Base-by-base conservation (phyloP, 2,329 filamentous ascomycete genomes). In the Aureobasidium mangrovei region DNA sequence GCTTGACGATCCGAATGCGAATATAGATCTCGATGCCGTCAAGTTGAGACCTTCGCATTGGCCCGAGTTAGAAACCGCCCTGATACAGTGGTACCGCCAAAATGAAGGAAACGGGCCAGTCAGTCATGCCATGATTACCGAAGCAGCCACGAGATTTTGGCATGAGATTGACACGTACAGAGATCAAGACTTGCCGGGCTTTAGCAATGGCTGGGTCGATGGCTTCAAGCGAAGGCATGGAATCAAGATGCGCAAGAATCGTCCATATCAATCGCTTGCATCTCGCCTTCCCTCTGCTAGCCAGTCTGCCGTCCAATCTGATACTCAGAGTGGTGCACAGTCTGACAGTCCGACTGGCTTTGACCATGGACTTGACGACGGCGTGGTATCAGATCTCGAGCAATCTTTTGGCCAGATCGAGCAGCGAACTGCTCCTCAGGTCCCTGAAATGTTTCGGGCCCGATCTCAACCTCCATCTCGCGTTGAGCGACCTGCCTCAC, bases 181-280 rank as follows among this genome's bases (percentile, higher is more conserved):
- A 53, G 54, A 47, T 31, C 44, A 53, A 32, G 40, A 46, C 18
- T 29, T 53, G 27, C 55, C 55, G 24, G 12, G 24, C 9, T 56
- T 56, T 28, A 56, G 41, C 31, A 53, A 53, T 45, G 48, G 55
- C n/a, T 56, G 48, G 55, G 29, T 56, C 29, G 10, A 56, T 27
- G 33, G 27, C 24, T 56, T 56, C 42, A 53, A 53, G 32, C 12
- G 44, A 27, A 35, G 55, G 10, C 48, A 56, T 39, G 28, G 29
- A 6, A 53, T 56, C 8, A 31, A 8, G 6, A 6, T 27, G 36
- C 39, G 43, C 9, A 29, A 9, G 6, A 8, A 39, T n/a, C 12
- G 12, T 2, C 12, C 12, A 18, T n/a, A 10, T 10, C 36, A 39
- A 2, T 9, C 10, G 6, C 6, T 39, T n/a, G 36, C 12, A 12